Base-by-base conservation (phyloP, 768 basidiomycete genomes). In the Podaxis carcinomalis region DNA sequence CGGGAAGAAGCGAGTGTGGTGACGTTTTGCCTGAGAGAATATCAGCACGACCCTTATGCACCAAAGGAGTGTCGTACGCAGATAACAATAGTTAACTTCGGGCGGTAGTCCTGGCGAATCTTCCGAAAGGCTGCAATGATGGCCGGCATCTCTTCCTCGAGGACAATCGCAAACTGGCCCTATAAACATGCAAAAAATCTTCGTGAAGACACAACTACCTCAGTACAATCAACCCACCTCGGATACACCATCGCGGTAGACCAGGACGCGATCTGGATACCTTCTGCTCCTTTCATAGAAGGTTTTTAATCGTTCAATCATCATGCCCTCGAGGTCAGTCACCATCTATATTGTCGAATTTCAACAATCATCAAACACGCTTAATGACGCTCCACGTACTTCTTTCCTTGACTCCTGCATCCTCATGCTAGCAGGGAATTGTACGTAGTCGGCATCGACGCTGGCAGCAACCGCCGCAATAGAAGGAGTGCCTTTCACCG, bases 381-480 rank as follows among this genome's bases (percentile, higher is more conserved):
- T n/a, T 6, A 11, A 49, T 37, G 44, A 27, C 4, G 32, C 7
- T 28, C 27, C n/a, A 53, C 73, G 51, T 62, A 86, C 91, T 83
- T 93, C 92, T 74, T 92, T 88, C 77, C 80, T 87, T 4, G 82
- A 75, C 70, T 87, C 81, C 65, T 94, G 92, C 11, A 90, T 80
- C 57, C 82, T 76, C 75, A 94, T 72, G 63, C 89, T 90, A 1
- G 84, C 88, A 0, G 92, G 92, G 72, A 80, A 93, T 54, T 92
- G 90, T 0, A 81, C 83, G 66, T 80, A 92, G 2, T 78, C 70
- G 3, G 62, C 57, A 66, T 93, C 92, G 25, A 81, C 75, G 63
- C 86, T 93, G 1, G 86, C 92, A 4, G 93, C 92, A n/a, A 93
- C 89, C 4, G 90, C 92, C 0, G 90, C 90, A 62, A 94, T 87